Percentiles rank a stretch among this genome's conserved stretches.
phyloP scores from a whole-genome alignment of 345 rosid species.

The Viola odorata region DNA sequence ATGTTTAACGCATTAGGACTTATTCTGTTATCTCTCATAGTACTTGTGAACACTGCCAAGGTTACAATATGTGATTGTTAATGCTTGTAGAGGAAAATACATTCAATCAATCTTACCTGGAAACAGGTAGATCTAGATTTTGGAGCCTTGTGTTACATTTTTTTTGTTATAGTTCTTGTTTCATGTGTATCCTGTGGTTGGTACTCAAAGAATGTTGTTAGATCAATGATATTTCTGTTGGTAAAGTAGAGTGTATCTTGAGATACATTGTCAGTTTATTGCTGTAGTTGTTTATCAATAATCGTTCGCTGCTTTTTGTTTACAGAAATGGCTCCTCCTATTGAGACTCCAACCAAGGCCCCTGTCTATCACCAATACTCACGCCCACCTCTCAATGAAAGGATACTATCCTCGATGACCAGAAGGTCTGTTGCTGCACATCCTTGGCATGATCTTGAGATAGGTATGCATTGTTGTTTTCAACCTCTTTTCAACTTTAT shows the following conservation, averaged over 20 bases:
- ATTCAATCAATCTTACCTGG: not conserved
- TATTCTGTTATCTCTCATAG: too few species aligned
- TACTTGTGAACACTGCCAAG: too few species aligned
- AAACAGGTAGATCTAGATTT: not conserved
- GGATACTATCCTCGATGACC: constrained; percentile 87
- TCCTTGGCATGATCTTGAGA: constrained; percentile 99
- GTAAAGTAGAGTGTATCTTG: not conserved
- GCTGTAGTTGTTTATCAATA: not conserved
- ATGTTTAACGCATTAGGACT: too few species aligned
- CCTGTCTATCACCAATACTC: constrained; percentile 29
- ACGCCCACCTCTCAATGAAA: constrained; percentile 78
- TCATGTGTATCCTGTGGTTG: not conserved
- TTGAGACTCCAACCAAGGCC: constrained; percentile 40
- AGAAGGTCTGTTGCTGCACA: constrained; percentile 94
- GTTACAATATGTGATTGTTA: too few species aligned
- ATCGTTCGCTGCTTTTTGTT: constrained; percentile 7
- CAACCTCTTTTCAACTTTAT: not conserved
- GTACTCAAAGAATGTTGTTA: not conserved
- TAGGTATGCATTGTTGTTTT: constrained; percentile 38
- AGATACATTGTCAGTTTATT: constrained; percentile 8
- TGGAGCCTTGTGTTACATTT: not conserved
- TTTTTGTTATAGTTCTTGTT: not conserved
- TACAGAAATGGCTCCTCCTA: constrained; percentile 66
- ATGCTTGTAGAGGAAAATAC: too few species aligned
- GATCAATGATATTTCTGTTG: not conserved